These are phyloP conservation scores for Russula olivacea DNA, from an alignment of 768 basidiomycete species.

Conservation along the genomic window DNA sequence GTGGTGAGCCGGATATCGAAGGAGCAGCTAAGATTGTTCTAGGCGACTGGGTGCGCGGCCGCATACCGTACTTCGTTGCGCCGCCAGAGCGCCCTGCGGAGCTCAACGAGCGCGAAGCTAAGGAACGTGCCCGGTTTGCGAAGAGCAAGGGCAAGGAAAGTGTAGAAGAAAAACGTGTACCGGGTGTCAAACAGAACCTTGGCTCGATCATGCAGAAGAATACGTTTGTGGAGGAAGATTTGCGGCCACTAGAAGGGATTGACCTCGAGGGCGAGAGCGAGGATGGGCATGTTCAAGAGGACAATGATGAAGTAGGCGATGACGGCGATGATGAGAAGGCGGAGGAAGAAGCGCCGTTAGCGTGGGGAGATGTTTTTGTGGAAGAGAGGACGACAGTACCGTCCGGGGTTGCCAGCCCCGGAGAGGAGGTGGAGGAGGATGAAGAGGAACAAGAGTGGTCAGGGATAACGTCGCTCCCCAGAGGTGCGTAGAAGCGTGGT, in stretches of 20 bases:
- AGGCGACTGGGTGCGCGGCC: conserved; percentile 95
- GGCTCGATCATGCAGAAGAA: conserved; percentile 87
- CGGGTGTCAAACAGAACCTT: conserved; percentile 80
- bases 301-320: conserved; percentile 39
- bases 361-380: conserved; percentile 85
- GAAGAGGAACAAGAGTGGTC: conserved; percentile 27
- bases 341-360: conserved; percentile 44
- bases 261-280: conserved; percentile 30
- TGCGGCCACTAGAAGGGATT: conserved; percentile 56
- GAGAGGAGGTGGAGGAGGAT: conserved; percentile 28
- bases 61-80: conserved; percentile 92
- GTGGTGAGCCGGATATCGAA: conserved; percentile 91
- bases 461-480: conserved; percentile 20
- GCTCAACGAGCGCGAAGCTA: conserved; percentile 56
- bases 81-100: conserved; percentile 81
- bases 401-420: conserved; percentile 22
- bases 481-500: conserved; percentile 10
- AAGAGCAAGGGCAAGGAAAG: conserved; percentile 37
- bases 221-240: conserved; percentile 78
- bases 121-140: conserved; percentile 37
- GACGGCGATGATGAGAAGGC: conserved; percentile 37
- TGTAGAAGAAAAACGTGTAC: conserved; percentile 34
- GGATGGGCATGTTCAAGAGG: conserved; percentile 30
- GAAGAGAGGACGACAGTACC: conserved; percentile 33
- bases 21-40: conserved; percentile 91